These are phyloP conservation scores for Pythium biforme DNA, from an alignment of 352 stramenopile genomes.

Conservation along the genomic window DNA sequence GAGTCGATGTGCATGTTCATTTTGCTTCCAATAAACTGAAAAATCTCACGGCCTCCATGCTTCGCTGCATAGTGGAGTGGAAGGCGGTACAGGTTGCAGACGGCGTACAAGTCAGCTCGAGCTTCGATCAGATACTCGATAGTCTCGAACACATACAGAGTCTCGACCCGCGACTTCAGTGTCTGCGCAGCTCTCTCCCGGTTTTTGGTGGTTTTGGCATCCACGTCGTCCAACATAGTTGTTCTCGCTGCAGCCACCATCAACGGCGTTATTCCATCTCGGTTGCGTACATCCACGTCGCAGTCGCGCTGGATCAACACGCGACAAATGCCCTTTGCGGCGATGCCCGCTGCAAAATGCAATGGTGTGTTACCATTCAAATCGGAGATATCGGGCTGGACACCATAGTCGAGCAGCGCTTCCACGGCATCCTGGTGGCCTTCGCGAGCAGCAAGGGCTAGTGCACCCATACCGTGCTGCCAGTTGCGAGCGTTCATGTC, in stretches of 20 bases:
- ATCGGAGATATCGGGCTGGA: conserved; percentile 57
- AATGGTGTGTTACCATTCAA: conserved; percentile 73
- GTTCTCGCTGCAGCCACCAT: conserved; percentile 70
- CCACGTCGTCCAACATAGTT: conserved; percentile 20
- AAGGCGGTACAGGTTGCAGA: conserved; percentile 67
- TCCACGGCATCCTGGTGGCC: conserved; percentile 69
- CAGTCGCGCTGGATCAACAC: conserved; percentile 71
- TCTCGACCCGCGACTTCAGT: conserved; percentile 45
- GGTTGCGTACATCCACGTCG: conserved; percentile 67
- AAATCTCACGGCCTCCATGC: conserved; percentile 59
- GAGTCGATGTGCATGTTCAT: conserved; percentile 40
- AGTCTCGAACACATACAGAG: conserved; percentile 55
- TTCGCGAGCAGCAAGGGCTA: conserved; percentile 70
- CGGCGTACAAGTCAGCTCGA: conserved; percentile 54
- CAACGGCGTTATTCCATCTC: conserved; percentile 66
- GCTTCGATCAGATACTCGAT: conserved; percentile 73
- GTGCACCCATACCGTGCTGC: conserved; percentile 73
- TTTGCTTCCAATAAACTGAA: conserved; percentile 48
- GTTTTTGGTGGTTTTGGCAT: not conserved
- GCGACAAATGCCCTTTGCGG: conserved; percentile 57
- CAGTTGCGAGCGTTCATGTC: conserved; percentile 80
- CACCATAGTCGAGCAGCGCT: conserved; percentile 81
- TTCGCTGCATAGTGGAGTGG: conserved; percentile 77
- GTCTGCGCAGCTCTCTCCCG: not conserved
- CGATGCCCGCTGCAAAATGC: conserved; percentile 75